Evolutionary conservation across 2,329 filamentous ascomycete species (phyloP), one percentile per base, ranked within the genome.

Genomic region (Epicoccum sorghinum): DNA sequence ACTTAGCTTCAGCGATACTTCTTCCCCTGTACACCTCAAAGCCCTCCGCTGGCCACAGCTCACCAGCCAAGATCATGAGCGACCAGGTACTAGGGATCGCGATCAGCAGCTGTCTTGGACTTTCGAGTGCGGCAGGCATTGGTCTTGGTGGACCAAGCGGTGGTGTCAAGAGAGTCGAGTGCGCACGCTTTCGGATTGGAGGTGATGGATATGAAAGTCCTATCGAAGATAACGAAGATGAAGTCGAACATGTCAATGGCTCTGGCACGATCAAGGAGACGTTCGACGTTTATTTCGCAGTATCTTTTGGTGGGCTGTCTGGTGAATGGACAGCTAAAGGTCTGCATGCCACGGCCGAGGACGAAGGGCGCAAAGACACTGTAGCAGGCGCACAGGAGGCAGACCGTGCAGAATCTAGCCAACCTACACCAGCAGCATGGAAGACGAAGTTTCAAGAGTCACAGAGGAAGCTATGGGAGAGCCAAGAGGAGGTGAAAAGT

Each of bases 241-340:
- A 71, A n/a, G 58, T 36, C 0, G 62, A 66, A 9, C 55, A 50
- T 10, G 43, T 61, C 10, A 32, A 61, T 6, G 52, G 58, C 8
- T 47, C 57, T 23, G 62, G 54, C 1, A 59, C 36, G 3, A 63
- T 77, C 14, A 68, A 69, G 27, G 74, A 78, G 45, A 71, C 75
- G 0, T 81, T 77, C 47, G 79, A 81, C 47, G 65, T 82, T 1
- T 72, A 62, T 25, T 81, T 80, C 70, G 71, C 64, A 2, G 70
- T 77, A 2, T 66, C 69, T 1, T 75, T 79, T 59, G 78, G 76
- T 3, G 71, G 72, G 0, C 65, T 79, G 30, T 70, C 62, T 0
- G 79, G 77, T 0, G 71, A 75, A 42, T 81, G 80, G 66, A 69
- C 68, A 18, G 70, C 77, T 12, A 78, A 78, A 44, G 76, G 76